These are phyloP conservation scores for Vaccinium myrtillus DNA, from an alignment of 148 eudicot species.

Conservation along the genomic window DNA sequence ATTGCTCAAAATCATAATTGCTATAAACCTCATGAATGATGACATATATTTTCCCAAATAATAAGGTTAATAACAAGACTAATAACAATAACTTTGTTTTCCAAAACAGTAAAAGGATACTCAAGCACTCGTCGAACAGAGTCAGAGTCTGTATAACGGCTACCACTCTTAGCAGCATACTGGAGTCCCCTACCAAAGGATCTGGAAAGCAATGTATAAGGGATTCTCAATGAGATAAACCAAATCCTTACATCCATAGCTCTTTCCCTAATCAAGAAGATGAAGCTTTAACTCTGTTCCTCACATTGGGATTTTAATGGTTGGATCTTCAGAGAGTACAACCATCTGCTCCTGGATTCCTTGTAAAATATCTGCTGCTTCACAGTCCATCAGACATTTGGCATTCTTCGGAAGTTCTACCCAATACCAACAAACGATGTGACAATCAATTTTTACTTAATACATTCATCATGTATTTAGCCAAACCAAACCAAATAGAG, in stretches of 20 bases:
- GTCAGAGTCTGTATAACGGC: conserved; percentile 46
- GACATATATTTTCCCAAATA: neutral
- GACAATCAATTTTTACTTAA: neutral
- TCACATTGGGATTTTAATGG: conserved; percentile 79
- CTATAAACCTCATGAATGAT: conserved; percentile 3
- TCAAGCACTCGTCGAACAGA: conserved; percentile 57
- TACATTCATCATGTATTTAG: neutral
- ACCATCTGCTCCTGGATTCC: conserved; percentile 88
- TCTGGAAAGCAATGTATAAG: conserved; percentile 42
- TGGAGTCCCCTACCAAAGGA: conserved; percentile 75
- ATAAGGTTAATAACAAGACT: neutral
- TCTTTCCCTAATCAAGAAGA: neutral
- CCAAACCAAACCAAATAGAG: neutral
- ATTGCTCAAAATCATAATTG: neutral
- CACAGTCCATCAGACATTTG: conserved; percentile 82
- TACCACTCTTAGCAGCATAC: conserved; percentile 70
- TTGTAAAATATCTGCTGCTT: conserved; percentile 80
- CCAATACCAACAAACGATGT: conserved; percentile 3
- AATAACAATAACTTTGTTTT: neutral
- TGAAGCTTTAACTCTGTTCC: conserved; percentile 24
- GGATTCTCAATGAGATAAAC: conserved; percentile 9
- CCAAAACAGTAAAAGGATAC: conserved; percentile 58
- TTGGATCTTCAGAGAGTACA: conserved; percentile 81
- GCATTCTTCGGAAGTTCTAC: conserved; percentile 73
- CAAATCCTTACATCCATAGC: neutral